These are phyloP conservation scores for Cyberlindnera suaveolens DNA, from an alignment of 805 yeast species.

Conservation along the genomic window DNA sequence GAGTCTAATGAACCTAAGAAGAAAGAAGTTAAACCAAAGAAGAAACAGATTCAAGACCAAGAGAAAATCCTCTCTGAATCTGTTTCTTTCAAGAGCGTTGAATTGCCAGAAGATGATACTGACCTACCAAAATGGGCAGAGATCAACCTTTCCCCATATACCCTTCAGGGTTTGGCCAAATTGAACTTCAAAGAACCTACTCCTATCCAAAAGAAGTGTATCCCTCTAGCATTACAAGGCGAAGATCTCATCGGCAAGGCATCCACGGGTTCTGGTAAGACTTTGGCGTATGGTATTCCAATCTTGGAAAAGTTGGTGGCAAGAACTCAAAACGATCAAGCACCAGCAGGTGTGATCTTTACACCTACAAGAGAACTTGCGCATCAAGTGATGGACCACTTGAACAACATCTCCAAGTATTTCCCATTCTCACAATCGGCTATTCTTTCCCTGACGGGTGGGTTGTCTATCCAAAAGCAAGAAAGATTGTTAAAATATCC, in stretches of 20 bases:
- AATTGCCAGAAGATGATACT: conserved; percentile 30
- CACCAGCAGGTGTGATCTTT: conserved; percentile 74
- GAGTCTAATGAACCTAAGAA: conserved; percentile 18
- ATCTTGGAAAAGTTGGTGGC: conserved; percentile 61
- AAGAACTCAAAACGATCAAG: conserved; percentile 16
- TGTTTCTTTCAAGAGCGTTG: conserved; percentile 22
- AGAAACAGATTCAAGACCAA: conserved; percentile 16
- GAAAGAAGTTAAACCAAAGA: conserved; percentile 16
- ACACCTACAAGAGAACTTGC: conserved; percentile 97
- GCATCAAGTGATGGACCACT: conserved; percentile 83
- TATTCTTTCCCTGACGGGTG: conserved; percentile 84
- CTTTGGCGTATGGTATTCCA: conserved; percentile 92
- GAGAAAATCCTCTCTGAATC: conserved; percentile 13
- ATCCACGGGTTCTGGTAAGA: conserved; percentile 96
- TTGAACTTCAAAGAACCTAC: conserved; percentile 69
- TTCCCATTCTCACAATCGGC: conserved; percentile 49
- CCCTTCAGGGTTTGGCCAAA: conserved; percentile 54
- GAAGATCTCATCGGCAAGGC: conserved; percentile 92
- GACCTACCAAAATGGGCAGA: conserved; percentile 58
- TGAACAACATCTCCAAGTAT: conserved; percentile 46
- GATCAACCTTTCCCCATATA: conserved; percentile 42
- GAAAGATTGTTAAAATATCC: conserved; percentile 62
- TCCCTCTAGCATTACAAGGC: conserved; percentile 70
- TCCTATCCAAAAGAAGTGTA: conserved; percentile 68
- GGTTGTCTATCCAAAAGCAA: conserved; percentile 90